Percentiles rank a stretch among this genome's conserved stretches.
These are phyloP conservation scores for Vitis rotundifolia DNA, from an alignment of 164 flowering plant genomes.

Conservation along the genomic window DNA sequence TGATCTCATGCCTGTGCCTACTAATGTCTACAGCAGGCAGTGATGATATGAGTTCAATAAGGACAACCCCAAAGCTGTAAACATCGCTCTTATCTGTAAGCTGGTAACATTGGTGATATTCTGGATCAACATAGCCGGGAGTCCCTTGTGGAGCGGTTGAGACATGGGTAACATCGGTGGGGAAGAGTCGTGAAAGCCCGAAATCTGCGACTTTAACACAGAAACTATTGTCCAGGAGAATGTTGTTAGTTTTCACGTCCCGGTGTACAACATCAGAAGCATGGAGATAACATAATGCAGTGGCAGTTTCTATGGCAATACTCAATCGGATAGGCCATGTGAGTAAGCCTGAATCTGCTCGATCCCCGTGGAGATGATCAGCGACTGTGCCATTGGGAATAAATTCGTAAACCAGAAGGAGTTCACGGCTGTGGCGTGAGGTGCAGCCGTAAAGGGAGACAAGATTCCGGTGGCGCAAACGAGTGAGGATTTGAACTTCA, in stretches of 20 bases:
- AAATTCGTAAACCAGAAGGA: constrained; percentile 30
- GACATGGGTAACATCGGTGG: constrained; percentile 21
- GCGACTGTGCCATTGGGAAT: constrained; percentile 32
- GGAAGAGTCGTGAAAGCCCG: constrained; percentile 25
- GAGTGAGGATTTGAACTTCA: constrained; percentile 23
- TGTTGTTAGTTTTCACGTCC: constrained; percentile 27
- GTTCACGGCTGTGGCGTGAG: constrained; percentile 18
- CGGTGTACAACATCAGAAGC: constrained; percentile 24
- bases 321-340: constrained; percentile 24
- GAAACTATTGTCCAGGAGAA: constrained; percentile 23
- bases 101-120: constrained; percentile 28
- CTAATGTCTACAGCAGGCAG: constrained; percentile 28
- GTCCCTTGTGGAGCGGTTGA: constrained; percentile 34
- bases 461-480: constrained; percentile 25
- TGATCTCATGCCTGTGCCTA: constrained; percentile 24
- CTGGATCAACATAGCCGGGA: constrained; percentile 32
- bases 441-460: constrained; percentile 31
- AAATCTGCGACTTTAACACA: constrained; percentile 33
- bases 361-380: constrained; percentile 27
- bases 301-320: constrained; percentile 26
- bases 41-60: constrained; percentile 28
- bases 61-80: constrained; percentile 29
- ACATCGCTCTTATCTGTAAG: constrained; percentile 31
- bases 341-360: constrained; percentile 14
- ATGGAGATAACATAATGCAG: constrained; percentile 25